phyloP scores from a whole-genome alignment of 345 rosid species.

The Salix arbutifolia region DNA sequence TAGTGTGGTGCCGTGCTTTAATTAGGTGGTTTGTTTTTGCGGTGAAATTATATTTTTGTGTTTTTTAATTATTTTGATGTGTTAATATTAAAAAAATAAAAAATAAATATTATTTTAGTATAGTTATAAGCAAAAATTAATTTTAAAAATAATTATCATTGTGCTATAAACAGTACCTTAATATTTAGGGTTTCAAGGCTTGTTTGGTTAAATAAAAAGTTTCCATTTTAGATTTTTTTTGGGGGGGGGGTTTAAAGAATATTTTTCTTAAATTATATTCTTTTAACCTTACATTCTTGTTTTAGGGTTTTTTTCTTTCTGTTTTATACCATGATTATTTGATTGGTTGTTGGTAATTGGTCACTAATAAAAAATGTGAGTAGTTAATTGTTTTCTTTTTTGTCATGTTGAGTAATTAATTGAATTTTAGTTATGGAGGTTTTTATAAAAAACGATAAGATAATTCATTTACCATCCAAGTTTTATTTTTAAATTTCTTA shows the following conservation, averaged over 20 bases:
- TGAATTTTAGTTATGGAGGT: neutral
- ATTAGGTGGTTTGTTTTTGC: too few species aligned
- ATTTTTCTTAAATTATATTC: neutral
- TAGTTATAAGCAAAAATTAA: too few species aligned
- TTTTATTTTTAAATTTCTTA: too few species aligned
- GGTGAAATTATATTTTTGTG: too few species aligned
- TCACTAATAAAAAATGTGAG: neutral
- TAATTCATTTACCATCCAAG: neutral
- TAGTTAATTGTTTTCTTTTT: neutral
- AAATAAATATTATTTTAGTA: too few species aligned
- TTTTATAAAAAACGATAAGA: neutral
- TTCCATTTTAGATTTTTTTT: neutral
- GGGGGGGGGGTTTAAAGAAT: neutral
- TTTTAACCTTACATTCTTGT: neutral
- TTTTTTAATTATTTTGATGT: too few species aligned
- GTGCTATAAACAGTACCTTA: too few species aligned
- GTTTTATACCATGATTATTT: neutral
- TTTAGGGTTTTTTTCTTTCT: too few species aligned
- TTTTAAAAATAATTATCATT: too few species aligned
- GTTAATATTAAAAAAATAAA: too few species aligned
- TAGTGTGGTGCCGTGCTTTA: too few species aligned
- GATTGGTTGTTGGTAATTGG: neutral
- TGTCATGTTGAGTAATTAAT: neutral
- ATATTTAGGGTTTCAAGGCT: too few species aligned
- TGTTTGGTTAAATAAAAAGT: conserved; percentile 11